Percentiles rank a stretch among this genome's conserved stretches.
Conservation (phyloP, 2,329 filamentous ascomycete species). For the Fusarium phyllophilum region DNA sequence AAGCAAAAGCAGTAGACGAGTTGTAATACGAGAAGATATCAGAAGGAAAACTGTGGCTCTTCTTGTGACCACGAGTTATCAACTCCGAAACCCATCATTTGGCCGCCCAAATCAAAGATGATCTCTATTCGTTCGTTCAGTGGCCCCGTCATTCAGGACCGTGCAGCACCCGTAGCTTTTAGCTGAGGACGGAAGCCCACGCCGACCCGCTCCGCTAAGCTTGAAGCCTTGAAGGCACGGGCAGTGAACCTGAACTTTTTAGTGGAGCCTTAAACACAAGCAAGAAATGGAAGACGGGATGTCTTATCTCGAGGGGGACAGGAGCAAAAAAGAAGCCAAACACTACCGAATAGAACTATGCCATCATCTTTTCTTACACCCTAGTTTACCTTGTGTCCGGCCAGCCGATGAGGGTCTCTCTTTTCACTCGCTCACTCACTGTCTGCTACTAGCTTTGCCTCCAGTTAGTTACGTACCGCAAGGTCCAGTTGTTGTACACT, state of each 20-base stretch:
- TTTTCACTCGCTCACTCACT: background rate
- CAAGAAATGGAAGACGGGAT: constrained; percentile 30
- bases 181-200: constrained; percentile 32
- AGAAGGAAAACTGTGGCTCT: background rate
- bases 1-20: background rate
- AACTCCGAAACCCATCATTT: constrained; percentile 3
- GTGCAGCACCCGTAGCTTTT: constrained; percentile 13
- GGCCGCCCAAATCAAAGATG: constrained; percentile 27
- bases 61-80: background rate
- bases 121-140: background rate
- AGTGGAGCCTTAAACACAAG: constrained; percentile 33
- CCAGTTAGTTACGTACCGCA: constrained; percentile 32
- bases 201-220: constrained; percentile 36
- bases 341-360: background rate
- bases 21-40: background rate
- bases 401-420: constrained; percentile 28
- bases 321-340: constrained; percentile 19
- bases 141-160: constrained; percentile 38
- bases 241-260: constrained; percentile 37
- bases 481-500: constrained; percentile 17
- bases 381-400: constrained; percentile 27
- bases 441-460: background rate
- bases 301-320: constrained; percentile 27
- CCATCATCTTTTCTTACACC: constrained; percentile 21
- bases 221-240: constrained; percentile 1